Conservation (phyloP, 345 rosid genomes). For the Gossypium ekmanianum region DNA sequence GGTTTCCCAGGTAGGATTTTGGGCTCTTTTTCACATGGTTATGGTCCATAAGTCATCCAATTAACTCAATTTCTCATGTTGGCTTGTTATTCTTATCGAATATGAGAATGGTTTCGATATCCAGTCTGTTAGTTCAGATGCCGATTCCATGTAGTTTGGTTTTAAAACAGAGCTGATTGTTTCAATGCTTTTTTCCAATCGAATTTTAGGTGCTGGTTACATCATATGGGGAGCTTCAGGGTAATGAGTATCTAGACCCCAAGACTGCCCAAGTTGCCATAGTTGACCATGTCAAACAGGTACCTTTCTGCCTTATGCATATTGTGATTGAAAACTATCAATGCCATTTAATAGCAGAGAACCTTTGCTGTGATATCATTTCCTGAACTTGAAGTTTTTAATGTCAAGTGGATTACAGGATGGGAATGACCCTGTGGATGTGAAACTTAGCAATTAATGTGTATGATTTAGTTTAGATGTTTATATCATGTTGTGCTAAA, state of each 20-base stretch:
- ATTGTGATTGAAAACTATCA: not conserved
- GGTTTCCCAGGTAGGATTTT: no score
- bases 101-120: not conserved
- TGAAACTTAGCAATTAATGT: not conserved
- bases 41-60: no score
- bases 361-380: not conserved
- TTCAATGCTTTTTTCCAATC: not conserved
- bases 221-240: slow-evolving; percentile 53
- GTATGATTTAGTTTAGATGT: not conserved
- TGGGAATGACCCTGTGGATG: not conserved
- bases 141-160: not conserved
- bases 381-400: not conserved
- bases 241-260: slow-evolving; percentile 80
- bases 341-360: not conserved
- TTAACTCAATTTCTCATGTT: not conserved
- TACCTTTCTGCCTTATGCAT: slow-evolving; percentile 22
- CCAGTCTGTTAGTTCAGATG: not conserved
- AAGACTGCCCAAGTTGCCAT: slow-evolving; percentile 85
- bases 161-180: not conserved
- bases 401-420: not conserved
- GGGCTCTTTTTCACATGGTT: no score
- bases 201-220: slow-evolving; percentile 63
- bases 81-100: not conserved
- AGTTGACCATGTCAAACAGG: slow-evolving; percentile 95
- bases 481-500: slow-evolving; percentile 42